phyloP scores from a whole-genome alignment of 768 basidiomycete species.

The Chalciporus chontae region DNA sequence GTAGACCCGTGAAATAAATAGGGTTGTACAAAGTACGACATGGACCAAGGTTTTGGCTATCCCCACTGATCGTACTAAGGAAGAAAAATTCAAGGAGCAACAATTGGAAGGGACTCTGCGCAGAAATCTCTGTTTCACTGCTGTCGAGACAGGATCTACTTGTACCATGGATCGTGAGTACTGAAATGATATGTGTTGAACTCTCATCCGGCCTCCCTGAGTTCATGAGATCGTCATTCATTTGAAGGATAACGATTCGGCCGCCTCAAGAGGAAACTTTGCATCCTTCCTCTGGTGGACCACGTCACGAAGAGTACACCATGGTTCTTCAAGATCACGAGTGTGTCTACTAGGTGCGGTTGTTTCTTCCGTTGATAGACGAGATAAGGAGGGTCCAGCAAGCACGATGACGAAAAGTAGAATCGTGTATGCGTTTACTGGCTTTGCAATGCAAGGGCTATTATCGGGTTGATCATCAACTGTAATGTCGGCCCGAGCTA shows the following conservation, averaged over 20 bases:
- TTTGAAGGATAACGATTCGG: neutral
- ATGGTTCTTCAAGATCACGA: neutral
- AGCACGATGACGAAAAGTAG: neutral
- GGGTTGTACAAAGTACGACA: too few relatives aligned
- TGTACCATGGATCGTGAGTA: neutral
- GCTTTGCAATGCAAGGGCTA: too few relatives aligned
- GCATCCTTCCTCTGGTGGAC: neutral
- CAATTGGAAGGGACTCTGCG: too few relatives aligned
- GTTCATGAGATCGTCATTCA: neutral
- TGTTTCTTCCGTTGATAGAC: neutral
- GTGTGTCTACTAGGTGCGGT: neutral
- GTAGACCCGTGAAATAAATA: too few relatives aligned
- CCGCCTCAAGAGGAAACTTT: neutral
- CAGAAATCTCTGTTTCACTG: too few relatives aligned
- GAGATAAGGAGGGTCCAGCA: neutral
- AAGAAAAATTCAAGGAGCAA: too few relatives aligned
- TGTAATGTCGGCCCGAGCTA: too few relatives aligned
- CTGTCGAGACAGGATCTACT: too few relatives aligned
- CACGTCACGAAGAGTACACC: neutral
- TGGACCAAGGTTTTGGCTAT: too few relatives aligned
- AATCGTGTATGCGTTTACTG: too few relatives aligned
- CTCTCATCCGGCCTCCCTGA: neutral
- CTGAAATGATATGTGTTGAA: neutral
- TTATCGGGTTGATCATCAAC: too few relatives aligned
- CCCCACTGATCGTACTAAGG: too few relatives aligned